These are phyloP conservation scores for Nowakowskiella sp. DNA, from an alignment of 192 early-diverging fungal genomes.

Conservation along the genomic window DNA sequence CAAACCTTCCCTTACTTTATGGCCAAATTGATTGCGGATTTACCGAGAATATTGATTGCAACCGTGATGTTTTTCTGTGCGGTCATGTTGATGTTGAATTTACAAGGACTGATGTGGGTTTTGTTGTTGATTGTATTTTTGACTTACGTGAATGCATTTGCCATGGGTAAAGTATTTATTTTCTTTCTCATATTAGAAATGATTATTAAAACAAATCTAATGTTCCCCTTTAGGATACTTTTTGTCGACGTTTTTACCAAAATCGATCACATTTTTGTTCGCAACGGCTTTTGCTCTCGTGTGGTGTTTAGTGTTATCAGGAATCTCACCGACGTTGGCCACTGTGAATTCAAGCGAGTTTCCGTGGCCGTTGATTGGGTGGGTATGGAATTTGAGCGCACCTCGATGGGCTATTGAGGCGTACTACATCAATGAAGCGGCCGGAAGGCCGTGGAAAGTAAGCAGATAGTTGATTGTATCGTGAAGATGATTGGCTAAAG, in stretches of 20 bases:
- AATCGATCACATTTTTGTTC: conserved; percentile 31
- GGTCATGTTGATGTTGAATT: conserved; percentile 48
- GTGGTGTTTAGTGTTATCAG: conserved; percentile 57
- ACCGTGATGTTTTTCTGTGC: conserved; percentile 47
- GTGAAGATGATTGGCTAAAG: conserved; percentile 4
- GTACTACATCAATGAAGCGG: conserved; percentile 44
- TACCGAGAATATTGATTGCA: conserved; percentile 51
- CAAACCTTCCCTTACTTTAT: conserved; percentile 51
- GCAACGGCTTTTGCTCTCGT: conserved; percentile 54
- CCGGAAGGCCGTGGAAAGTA: conserved; percentile 25
- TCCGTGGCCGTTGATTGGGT: no score
- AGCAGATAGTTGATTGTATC: not conserved
- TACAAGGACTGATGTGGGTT: conserved; percentile 22
- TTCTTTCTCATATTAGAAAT: not conserved
- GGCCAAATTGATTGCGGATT: conserved; percentile 51
- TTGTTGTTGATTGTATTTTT: conserved; percentile 37
- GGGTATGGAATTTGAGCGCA: conserved; percentile 52
- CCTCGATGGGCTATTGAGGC: conserved; percentile 58
- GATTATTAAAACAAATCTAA: not conserved
- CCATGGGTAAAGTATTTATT: conserved; percentile 28
- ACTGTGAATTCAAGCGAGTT: conserved; percentile 10
- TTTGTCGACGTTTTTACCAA: conserved; percentile 38
- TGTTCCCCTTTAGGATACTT: conserved; percentile 26
- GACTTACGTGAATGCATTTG: conserved; percentile 46
- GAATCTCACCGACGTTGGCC: conserved; percentile 34